A percentile compares a stretch with the other conserved stretches of the same genome.
phyloP scores from a whole-genome alignment of 768 basidiomycete species.

The Tulasnella sp. region DNA sequence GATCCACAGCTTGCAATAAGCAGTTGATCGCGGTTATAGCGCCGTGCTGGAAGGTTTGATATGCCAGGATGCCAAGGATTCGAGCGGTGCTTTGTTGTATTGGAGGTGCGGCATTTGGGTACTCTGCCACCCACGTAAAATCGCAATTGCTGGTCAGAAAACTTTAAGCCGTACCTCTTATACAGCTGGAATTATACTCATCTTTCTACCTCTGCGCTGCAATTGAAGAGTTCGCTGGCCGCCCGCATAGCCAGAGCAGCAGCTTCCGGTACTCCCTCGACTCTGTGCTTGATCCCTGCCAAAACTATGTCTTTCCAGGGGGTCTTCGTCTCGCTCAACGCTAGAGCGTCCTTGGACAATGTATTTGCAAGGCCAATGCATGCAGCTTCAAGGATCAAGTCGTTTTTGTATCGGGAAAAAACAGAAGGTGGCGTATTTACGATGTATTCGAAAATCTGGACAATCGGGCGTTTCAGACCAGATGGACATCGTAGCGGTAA shows the following conservation, averaged over 20 bases:
- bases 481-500: neutral
- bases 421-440: constrained; percentile 48
- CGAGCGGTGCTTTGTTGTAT: constrained; percentile 69
- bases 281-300: constrained; percentile 61
- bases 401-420: constrained; percentile 58
- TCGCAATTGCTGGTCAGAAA: constrained; percentile 37
- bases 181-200: constrained; percentile 41
- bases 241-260: constrained; percentile 61
- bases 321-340: constrained; percentile 31
- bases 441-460: constrained; percentile 60
- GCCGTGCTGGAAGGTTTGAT: constrained; percentile 46
- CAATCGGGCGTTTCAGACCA: neutral
- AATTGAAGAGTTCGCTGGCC: constrained; percentile 64
- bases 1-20: constrained; percentile 52
- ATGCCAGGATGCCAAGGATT: constrained; percentile 61
- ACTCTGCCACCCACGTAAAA: constrained; percentile 46
- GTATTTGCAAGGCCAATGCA: constrained; percentile 62
- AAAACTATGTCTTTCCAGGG: constrained; percentile 67
- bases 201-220: constrained; percentile 58
- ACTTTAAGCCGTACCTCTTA: constrained; percentile 2
- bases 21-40: constrained; percentile 49
- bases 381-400: constrained; percentile 60
- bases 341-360: constrained; percentile 50
- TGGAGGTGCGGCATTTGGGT: constrained; percentile 42
- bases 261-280: constrained; percentile 58